Evolutionary conservation across 306 rosid genomes (phyloP).

Genomic region (Casuarina equisetifolia): DNA sequence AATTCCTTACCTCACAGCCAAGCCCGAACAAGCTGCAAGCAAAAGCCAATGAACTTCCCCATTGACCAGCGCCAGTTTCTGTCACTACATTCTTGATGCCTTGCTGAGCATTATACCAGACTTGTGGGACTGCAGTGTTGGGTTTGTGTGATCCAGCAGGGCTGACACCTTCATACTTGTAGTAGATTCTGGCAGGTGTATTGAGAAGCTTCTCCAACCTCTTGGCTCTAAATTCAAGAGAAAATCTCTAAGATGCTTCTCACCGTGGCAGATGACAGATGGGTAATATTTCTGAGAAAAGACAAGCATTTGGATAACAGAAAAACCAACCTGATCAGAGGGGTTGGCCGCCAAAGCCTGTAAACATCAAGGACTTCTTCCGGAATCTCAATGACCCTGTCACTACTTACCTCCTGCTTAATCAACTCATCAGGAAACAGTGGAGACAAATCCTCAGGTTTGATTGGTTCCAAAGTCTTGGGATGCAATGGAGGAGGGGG

Average conservation of each 20-base stretch:
- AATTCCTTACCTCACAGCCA: constrained; percentile 67
- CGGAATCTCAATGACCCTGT: constrained; percentile 75
- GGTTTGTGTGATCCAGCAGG: constrained; percentile 98
- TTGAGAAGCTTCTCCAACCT: constrained; percentile 91
- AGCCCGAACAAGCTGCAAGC: constrained; percentile 87
- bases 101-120: constrained; percentile 78
- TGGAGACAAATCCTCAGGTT: constrained; percentile 78
- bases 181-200: constrained; percentile 91
- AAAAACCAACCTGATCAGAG: constrained; percentile 75
- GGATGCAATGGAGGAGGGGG: constrained; percentile 96
- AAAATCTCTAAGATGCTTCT: constrained; percentile 29
- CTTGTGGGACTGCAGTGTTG: constrained; percentile 93
- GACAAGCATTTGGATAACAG: neutral
- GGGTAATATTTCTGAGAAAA: constrained; percentile 1
- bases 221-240: constrained; percentile 61
- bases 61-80: constrained; percentile 98
- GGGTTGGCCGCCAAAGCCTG: constrained; percentile 94
- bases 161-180: constrained; percentile 94
- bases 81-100: constrained; percentile 87
- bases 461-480: constrained; percentile 62
- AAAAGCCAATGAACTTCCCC: constrained; percentile 96
- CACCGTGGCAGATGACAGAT: neutral
- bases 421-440: constrained; percentile 77
- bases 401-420: constrained; percentile 68
- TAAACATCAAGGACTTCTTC: constrained; percentile 78